Evolutionary conservation across 2,329 filamentous ascomycete species (phyloP).

Genomic region (Colletotrichum sp.): DNA sequence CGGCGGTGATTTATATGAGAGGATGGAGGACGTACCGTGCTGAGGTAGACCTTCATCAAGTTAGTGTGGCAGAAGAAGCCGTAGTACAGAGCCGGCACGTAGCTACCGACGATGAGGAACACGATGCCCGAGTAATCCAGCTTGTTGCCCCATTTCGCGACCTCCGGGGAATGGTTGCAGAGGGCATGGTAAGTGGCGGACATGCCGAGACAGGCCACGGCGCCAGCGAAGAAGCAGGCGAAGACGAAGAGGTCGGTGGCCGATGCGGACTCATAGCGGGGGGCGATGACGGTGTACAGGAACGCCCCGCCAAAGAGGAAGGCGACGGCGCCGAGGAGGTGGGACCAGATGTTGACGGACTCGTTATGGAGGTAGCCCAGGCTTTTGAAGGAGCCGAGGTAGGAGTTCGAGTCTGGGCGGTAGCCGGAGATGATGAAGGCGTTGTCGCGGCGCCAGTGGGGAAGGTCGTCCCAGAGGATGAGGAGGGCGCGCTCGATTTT

Average conservation of each 20-base stretch:
- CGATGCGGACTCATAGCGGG: constrained; percentile 70
- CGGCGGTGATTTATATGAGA: neutral
- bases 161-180: constrained; percentile 79
- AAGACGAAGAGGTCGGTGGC: constrained; percentile 73
- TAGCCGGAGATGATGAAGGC: constrained; percentile 60
- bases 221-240: constrained; percentile 79
- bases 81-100: constrained; percentile 87
- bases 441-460: constrained; percentile 65
- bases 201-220: constrained; percentile 76
- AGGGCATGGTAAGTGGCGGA: constrained; percentile 86
- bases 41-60: constrained; percentile 75
- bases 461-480: constrained; percentile 63
- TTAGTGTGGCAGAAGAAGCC: constrained; percentile 75
- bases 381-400: constrained; percentile 48
- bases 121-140: constrained; percentile 96
- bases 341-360: constrained; percentile 68
- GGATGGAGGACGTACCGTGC: constrained; percentile 61
- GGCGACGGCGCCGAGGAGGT: constrained; percentile 67
- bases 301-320: constrained; percentile 57
- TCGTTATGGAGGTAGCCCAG: constrained; percentile 65
- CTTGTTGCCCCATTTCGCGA: constrained; percentile 87
- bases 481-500: constrained; percentile 47
- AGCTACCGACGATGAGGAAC: constrained; percentile 87
- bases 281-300: constrained; percentile 62
- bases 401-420: constrained; percentile 55